These are phyloP conservation scores for Dothidotthia symphoricarpi DNA, from an alignment of 2,329 filamentous ascomycete genomes.

Conservation along the genomic window DNA sequence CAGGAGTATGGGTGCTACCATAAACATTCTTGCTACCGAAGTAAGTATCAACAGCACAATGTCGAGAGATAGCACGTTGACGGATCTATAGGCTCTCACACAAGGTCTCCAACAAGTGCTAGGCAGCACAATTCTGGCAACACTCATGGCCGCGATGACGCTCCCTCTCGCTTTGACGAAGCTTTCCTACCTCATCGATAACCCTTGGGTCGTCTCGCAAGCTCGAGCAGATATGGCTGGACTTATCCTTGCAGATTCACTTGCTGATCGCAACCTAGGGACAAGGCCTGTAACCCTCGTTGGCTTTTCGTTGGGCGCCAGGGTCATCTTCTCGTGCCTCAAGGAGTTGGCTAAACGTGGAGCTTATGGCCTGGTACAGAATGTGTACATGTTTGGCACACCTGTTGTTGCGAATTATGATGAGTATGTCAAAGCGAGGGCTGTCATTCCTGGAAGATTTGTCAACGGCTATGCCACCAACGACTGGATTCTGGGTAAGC, in stretches of 20 bases:
- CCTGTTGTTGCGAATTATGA: slow-evolving; percentile 89
- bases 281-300: slow-evolving; percentile 89
- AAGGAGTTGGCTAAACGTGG: slow-evolving; percentile 81
- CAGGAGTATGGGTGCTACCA: slow-evolving; percentile 95
- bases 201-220: slow-evolving; percentile 96
- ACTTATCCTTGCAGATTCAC: slow-evolving; percentile 87
- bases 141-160: slow-evolving; percentile 88
- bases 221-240: slow-evolving; percentile 86
- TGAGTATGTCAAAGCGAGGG: slow-evolving; percentile 76
- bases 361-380: slow-evolving; percentile 84
- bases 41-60: slow-evolving; percentile 50
- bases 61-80: slow-evolving; percentile 27
- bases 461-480: slow-evolving; percentile 92
- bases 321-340: slow-evolving; percentile 90
- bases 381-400: slow-evolving; percentile 91
- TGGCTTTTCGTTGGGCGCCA: slow-evolving; percentile 87
- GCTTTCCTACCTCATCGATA: slow-evolving; percentile 93
- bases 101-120: slow-evolving; percentile 95
- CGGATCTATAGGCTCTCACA: slow-evolving; percentile 72
- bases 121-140: slow-evolving; percentile 81
- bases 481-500: slow-evolving; percentile 84
- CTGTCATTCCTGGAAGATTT: slow-evolving; percentile 88
- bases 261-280: slow-evolving; percentile 88
- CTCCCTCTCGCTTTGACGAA: slow-evolving; percentile 92
- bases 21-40: slow-evolving; percentile 97